These are phyloP conservation scores for Lactarius tabidus DNA, from an alignment of 768 basidiomycete genomes.

Conservation along the genomic window DNA sequence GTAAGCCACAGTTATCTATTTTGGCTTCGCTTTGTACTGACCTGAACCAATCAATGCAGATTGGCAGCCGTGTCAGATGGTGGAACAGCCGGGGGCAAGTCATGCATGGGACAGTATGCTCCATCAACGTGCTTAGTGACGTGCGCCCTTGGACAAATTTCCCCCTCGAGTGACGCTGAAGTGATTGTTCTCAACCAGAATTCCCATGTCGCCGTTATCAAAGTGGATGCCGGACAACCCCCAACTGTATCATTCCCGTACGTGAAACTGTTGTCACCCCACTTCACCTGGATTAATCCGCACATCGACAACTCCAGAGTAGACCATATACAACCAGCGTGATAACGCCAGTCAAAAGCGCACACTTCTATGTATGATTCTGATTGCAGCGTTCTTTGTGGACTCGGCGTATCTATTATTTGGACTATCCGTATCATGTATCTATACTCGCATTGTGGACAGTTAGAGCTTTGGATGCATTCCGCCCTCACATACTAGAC, in stretches of 20 bases:
- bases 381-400: not conserved
- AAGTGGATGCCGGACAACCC: conserved; percentile 41
- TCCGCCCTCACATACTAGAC: conserved; percentile 14
- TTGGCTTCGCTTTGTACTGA: conserved; percentile 18
- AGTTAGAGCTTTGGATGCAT: not conserved
- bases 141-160: conserved; percentile 28
- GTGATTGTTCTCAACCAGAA: conserved; percentile 40
- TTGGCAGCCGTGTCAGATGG: conserved; percentile 66
- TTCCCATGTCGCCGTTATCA: conserved; percentile 52
- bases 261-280: conserved; percentile 29
- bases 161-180: conserved; percentile 2
- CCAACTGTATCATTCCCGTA: too few relatives aligned
- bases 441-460: too few relatives aligned
- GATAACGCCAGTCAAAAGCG: not conserved
- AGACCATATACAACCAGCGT: conserved; percentile 14
- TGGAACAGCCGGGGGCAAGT: conserved; percentile 53
- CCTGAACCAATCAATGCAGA: too few relatives aligned
- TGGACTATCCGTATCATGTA: too few relatives aligned
- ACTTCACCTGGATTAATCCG: not conserved
- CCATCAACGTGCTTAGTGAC: too few relatives aligned
- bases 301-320: conserved; percentile 4
- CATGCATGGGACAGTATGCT: conserved; percentile 56
- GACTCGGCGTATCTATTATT: conserved; percentile 10
- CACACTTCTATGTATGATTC: not conserved
- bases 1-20: conserved; percentile 27